Evolutionary conservation across 106 monocot species (phyloP), one percentile per base, ranked within the genome.

Genomic region (Iris macrosiphon): DNA sequence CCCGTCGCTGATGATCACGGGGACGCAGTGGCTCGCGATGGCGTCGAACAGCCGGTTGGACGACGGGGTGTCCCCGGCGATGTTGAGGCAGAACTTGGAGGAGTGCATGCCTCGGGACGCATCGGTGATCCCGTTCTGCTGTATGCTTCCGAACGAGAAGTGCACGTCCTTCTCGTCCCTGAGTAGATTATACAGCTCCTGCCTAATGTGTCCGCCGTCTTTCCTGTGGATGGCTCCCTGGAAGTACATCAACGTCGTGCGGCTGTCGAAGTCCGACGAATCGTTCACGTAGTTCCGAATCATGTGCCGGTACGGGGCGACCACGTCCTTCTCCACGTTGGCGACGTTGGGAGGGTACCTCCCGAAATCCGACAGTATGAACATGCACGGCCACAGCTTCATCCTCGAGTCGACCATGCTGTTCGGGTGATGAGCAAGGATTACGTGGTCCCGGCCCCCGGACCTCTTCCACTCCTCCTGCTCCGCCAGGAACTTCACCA

Each of bases 151-250:
- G 35, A 80, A 80, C 31, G 65, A 49, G 35, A 80, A 80, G n/a
- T 75, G 70, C 6, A 80, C 80, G 15, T 69, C 74, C 12, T 75
- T 80, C 57, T 80, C 80, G 28, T 80, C 60, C 65, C 52, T 59
- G 0, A 80, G 75, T 8, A 80, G 70, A 37, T 80, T 75, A 27
- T 48, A 80, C 3, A 80, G 49, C 28, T 80, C 80, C 50, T 80
- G 80, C 16, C 80, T 53, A 1, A 80, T 62, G 41, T 52, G 42
- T 17, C 80, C 80, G 2, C 80, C 80, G 76, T 78, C 85, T 75
- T 91, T 91, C 64, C 91, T 75, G 47, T 85, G 85, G 55, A 91
- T 85, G 50, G 91, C 91, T 35, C 91, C 91, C 66, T 85, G 78
- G 62, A 91, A 91, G 54, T 78, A 91, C 31, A 85, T 45, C 58